These are phyloP conservation scores for Orbilia brochopaga DNA, from an alignment of 2,329 filamentous ascomycete species.

Conservation along the genomic window DNA sequence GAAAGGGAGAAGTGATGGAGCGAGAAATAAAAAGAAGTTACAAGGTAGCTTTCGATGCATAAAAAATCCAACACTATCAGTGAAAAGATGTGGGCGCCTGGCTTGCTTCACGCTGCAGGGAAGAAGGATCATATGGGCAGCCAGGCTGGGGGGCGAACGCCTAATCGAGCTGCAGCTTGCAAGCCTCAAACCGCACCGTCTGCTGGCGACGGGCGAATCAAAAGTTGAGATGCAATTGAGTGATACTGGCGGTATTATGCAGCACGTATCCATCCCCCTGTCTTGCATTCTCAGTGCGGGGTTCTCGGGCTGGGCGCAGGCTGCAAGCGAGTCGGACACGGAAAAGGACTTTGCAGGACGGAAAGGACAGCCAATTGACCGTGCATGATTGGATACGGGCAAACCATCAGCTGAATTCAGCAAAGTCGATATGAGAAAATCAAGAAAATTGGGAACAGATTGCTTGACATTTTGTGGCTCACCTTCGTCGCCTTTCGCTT, in stretches of 20 bases:
- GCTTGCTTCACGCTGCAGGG: conserved; percentile 38
- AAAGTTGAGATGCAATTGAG: conserved; percentile 41
- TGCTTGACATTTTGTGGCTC: conserved; percentile 11
- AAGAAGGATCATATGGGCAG: conserved; percentile 48
- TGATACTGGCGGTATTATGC: not conserved
- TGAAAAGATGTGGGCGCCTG: conserved; percentile 30
- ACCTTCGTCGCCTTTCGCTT: conserved; percentile 48
- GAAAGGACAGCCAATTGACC: not conserved
- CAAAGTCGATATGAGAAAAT: not conserved
- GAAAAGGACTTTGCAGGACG: not conserved
- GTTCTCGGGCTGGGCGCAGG: conserved; percentile 24
- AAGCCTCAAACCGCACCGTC: conserved; percentile 19
- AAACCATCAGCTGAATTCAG: not conserved
- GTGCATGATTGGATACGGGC: not conserved
- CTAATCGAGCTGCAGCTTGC: conserved; percentile 27
- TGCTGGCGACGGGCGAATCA: conserved; percentile 31
- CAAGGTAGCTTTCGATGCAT: conserved; percentile 13
- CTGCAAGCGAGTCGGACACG: conserved; percentile 40
- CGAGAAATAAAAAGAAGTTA: conserved; percentile 19
- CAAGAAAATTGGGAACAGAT: not conserved
- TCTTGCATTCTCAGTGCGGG: conserved; percentile 21
- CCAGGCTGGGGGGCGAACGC: conserved; percentile 36
- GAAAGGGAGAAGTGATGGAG: conserved; percentile 34
- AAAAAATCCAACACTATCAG: conserved; percentile 32
- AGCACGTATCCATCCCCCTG: not conserved